A percentile compares a stretch with the other conserved stretches of the same genome.
phyloP scores from a whole-genome alignment of 441 rosid species.

The Omphalea diandra region DNA sequence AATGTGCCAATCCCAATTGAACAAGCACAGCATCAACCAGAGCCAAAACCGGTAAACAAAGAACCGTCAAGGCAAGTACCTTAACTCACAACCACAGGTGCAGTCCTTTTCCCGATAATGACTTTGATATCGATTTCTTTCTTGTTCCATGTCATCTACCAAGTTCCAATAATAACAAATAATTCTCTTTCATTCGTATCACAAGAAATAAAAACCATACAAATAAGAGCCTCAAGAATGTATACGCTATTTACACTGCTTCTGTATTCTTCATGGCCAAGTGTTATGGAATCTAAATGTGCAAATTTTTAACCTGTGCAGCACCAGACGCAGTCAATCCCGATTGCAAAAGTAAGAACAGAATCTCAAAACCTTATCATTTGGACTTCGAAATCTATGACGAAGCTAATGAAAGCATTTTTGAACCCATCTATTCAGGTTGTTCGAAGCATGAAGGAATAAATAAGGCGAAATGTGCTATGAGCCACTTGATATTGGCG shows the following conservation, averaged over 20 bases:
- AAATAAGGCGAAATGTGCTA: not conserved
- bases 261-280: too few species aligned
- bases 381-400: not conserved
- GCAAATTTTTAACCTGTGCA: slow-evolving; percentile 24
- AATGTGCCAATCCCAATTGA: slow-evolving; percentile 50
- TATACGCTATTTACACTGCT: too few species aligned
- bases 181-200: too few species aligned
- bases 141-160: too few species aligned
- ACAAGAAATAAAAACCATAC: too few species aligned
- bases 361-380: not conserved
- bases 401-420: not conserved
- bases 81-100: slow-evolving; percentile 4
- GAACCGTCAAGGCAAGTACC: slow-evolving; percentile 43
- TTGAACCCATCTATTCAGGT: slow-evolving; percentile 31
- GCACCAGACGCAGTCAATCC: slow-evolving; percentile 48
- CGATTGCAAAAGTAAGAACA: slow-evolving; percentile 43
- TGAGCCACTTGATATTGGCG: not conserved
- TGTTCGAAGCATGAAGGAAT: slow-evolving; percentile 43
- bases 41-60: slow-evolving; percentile 37
- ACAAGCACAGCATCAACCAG: slow-evolving; percentile 40
- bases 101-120: not conserved
- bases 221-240: too few species aligned
- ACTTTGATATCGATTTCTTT: too few species aligned
- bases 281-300: not conserved
- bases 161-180: too few species aligned